phyloP scores from a whole-genome alignment of 1,284 basidiomycete species.

The Marasmius oreades region DNA sequence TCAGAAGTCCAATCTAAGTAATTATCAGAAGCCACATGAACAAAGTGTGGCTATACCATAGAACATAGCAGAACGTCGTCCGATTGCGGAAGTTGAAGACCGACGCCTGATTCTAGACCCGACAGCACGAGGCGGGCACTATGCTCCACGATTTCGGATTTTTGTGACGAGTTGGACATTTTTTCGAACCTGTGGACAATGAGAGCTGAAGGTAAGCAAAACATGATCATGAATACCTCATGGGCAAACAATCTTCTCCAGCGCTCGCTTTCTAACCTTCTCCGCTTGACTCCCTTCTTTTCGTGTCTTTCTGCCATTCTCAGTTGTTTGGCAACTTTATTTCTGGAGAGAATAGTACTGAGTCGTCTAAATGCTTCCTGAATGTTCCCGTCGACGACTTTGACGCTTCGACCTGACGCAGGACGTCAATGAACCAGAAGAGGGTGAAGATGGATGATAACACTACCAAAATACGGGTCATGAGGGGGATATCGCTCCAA shows the following conservation, averaged over 20 bases:
- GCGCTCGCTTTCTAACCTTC: constrained; percentile 58
- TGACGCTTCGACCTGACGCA: constrained; percentile 46
- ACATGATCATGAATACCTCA: constrained; percentile 41
- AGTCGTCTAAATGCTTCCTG: constrained; percentile 45
- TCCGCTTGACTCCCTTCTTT: constrained; percentile 65
- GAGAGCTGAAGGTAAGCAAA: constrained; percentile 16
- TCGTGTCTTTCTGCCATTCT: constrained; percentile 59
- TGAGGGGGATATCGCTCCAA: constrained; percentile 25
- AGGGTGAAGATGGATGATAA: constrained; percentile 11
- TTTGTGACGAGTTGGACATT: constrained; percentile 54
- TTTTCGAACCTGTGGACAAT: constrained; percentile 52
- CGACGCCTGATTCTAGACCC: not conserved
- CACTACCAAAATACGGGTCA: constrained; percentile 37
- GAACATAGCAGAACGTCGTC: not conserved
- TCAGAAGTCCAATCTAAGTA: not conserved
- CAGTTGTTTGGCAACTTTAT: constrained; percentile 53
- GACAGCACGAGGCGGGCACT: constrained; percentile 11
- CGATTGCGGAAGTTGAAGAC: not conserved
- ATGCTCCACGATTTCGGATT: constrained; percentile 52
- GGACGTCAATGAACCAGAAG: not conserved
- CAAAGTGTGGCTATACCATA: not conserved
- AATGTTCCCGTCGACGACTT: constrained; percentile 36
- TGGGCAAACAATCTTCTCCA: constrained; percentile 69
- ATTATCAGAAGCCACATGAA: not conserved
- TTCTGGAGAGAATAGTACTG: constrained; percentile 48